Percentiles rank a stretch among this genome's conserved stretches.
Conservation (phyloP, 805 yeast species). For the Kockiozyma suomiensis region DNA sequence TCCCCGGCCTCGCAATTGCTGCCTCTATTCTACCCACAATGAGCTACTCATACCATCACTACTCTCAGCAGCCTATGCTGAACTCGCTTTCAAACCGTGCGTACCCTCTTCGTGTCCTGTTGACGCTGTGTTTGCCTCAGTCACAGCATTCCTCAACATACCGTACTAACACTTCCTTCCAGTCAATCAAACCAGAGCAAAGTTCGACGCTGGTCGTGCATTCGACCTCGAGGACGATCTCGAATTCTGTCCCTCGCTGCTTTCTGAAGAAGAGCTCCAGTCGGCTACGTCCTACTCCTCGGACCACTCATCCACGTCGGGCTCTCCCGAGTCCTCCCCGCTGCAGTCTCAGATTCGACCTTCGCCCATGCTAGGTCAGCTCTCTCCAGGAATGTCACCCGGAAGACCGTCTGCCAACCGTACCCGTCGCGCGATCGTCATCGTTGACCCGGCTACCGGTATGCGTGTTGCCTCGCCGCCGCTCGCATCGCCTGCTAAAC, state of each 20-base stretch:
- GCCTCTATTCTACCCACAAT: slow-evolving; percentile 1
- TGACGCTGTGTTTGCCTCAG: background rate
- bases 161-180: background rate
- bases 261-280: slow-evolving; percentile 36
- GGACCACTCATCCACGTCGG: slow-evolving; percentile 34
- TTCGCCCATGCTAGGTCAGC: slow-evolving; percentile 21
- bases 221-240: slow-evolving; percentile 72
- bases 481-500: slow-evolving; percentile 27
- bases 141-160: background rate
- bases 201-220: slow-evolving; percentile 64
- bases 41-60: slow-evolving; percentile 26
- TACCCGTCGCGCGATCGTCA: slow-evolving; percentile 46
- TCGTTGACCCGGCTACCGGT: slow-evolving; percentile 60
- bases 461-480: slow-evolving; percentile 52
- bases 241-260: slow-evolving; percentile 62
- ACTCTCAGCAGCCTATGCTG: slow-evolving; percentile 12
- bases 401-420: slow-evolving; percentile 22
- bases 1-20: background rate
- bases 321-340: slow-evolving; percentile 36
- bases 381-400: slow-evolving; percentile 28
- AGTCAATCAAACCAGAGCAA: slow-evolving; percentile 37
- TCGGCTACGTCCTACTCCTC: slow-evolving; percentile 27
- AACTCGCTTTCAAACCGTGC: slow-evolving; percentile 10
- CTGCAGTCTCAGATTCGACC: slow-evolving; percentile 31
- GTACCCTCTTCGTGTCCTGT: background rate